These are phyloP conservation scores for Mucuna pruriens DNA, from an alignment of 306 rosid genomes.

Conservation along the genomic window DNA sequence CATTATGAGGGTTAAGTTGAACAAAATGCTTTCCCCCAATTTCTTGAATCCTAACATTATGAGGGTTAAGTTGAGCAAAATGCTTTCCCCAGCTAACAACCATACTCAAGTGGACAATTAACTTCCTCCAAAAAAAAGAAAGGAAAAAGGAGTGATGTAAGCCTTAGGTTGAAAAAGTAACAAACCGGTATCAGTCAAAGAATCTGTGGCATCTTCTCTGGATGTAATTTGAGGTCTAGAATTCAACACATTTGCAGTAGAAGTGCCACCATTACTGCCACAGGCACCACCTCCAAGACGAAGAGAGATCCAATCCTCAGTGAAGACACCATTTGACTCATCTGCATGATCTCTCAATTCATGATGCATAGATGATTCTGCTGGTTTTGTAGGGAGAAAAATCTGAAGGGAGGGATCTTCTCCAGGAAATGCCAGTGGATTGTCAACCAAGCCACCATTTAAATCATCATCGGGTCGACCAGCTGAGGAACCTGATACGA, in stretches of 20 bases:
- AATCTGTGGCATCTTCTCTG: conserved; percentile 56
- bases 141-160: background rate
- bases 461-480: conserved; percentile 69
- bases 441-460: conserved; percentile 84
- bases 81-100: conserved; percentile 2
- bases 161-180: conserved; percentile 44
- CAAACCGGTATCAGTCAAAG: conserved; percentile 77
- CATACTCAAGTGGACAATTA: background rate
- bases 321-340: conserved; percentile 77
- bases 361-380: conserved; percentile 66
- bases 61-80: background rate
- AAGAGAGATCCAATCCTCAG: conserved; percentile 93
- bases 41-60: background rate
- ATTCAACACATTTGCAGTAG: conserved; percentile 60
- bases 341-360: conserved; percentile 78
- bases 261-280: conserved; percentile 61
- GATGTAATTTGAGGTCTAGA: conserved; percentile 63
- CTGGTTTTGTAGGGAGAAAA: conserved; percentile 95
- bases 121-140: background rate
- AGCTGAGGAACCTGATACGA: conserved; percentile 58
- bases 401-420: conserved; percentile 96
- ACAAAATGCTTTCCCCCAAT: background rate
- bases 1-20: background rate
- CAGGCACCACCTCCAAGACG: conserved; percentile 81
- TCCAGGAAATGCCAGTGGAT: conserved; percentile 82